These are phyloP conservation scores for Aspergillus glaucus DNA, from an alignment of 2,329 filamentous ascomycete genomes.

Conservation along the genomic window DNA sequence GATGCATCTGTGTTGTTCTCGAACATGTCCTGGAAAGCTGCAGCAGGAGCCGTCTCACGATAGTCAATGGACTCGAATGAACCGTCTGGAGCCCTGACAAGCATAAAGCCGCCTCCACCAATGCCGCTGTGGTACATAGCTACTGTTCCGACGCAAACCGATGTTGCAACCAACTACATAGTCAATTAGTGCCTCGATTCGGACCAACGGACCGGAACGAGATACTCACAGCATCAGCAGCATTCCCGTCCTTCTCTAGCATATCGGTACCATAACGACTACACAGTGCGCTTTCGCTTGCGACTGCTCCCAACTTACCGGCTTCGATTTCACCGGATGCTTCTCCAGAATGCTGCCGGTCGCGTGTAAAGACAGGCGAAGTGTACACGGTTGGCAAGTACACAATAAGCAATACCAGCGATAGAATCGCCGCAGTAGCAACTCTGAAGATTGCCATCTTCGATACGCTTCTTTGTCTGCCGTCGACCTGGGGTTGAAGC, in stretches of 20 bases:
- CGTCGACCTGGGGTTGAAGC: neutral
- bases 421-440: slow-evolving; percentile 12
- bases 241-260: slow-evolving; percentile 59
- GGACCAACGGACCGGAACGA: slow-evolving; percentile 3
- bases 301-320: slow-evolving; percentile 55
- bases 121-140: slow-evolving; percentile 74
- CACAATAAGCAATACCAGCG: slow-evolving; percentile 15
- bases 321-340: slow-evolving; percentile 21
- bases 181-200: neutral
- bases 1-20: slow-evolving; percentile 61
- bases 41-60: slow-evolving; percentile 76
- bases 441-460: slow-evolving; percentile 14
- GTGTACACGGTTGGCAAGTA: slow-evolving; percentile 17
- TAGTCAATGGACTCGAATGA: slow-evolving; percentile 84
- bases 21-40: slow-evolving; percentile 81
- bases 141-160: slow-evolving; percentile 69
- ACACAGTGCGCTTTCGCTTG: slow-evolving; percentile 63
- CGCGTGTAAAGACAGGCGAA: slow-evolving; percentile 12
- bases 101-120: slow-evolving; percentile 84
- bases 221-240: slow-evolving; percentile 59
- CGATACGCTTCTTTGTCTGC: neutral
- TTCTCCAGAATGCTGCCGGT: neutral
- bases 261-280: slow-evolving; percentile 62
- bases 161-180: slow-evolving; percentile 59
- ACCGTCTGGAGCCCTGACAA: slow-evolving; percentile 67